Base-by-base conservation (phyloP, 176 grass and related monocot species). In the Carex cristatella region DNA sequence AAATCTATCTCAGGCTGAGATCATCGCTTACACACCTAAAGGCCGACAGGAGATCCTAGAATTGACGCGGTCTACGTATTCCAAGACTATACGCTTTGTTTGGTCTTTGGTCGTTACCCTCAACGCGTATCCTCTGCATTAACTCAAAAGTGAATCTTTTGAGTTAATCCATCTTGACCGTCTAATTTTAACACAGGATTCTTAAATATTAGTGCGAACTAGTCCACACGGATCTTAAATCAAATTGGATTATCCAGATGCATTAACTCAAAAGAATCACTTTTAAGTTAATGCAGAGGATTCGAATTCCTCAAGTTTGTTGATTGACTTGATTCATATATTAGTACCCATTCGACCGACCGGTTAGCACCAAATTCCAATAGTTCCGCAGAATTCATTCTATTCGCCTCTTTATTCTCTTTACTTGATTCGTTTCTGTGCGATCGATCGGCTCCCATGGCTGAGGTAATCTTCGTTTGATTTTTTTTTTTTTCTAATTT, bases 11-110 rank as follows among this genome's bases (percentile, higher is more conserved):
- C 42, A 48, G 46, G 33, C 31, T 83, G 61, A 83, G 23, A 54
- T 68, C 81, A 83, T 31, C 23, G 61, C 63, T 83, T 83, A 83
- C 61, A 31, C 65, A 16, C 65, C 81, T 1, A 55, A 56, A 42
- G 7, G 32, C 56, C 30, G 5, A 40, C 57, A 81, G 16, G 32
- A 11, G 16, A 33, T 14, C 49, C 63, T 15, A 49, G 1, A 23
- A 48, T n/a, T 2, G 27, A 27, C 28, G 9, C 79, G 79, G 81
- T 83, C 40, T 64, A 83, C 42, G 40, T 14, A 49, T 18, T 48
- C 81, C 81, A 18, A 18, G 81, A 33, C 14, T 31, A 83, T 14
- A 10, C 5, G 13, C 61, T 69, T 32, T 40, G 38, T 40, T 40
- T 40, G 37, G 3, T 40, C 38, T 40, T 40, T 40, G 38, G 38